phyloP scores from a whole-genome alignment of 768 basidiomycete genomes.

The Pisolithus microcarpus region DNA sequence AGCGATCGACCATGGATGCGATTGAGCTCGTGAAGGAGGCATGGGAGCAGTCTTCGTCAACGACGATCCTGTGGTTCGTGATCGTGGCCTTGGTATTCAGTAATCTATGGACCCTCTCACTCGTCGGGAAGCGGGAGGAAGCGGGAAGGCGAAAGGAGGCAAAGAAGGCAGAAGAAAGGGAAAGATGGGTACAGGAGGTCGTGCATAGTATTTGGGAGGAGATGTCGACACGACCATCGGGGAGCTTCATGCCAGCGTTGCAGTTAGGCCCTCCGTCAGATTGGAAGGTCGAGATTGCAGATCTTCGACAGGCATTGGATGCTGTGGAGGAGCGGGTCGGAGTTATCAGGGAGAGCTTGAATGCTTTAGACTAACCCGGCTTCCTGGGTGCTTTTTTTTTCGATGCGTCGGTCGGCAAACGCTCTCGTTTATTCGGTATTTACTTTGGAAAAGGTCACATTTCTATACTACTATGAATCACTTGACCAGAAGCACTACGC shows the following conservation, averaged over 20 bases:
- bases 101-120: constrained; percentile 64
- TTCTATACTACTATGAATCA: not conserved
- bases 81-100: constrained; percentile 68
- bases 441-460: not conserved
- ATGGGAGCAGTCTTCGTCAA: constrained; percentile 70
- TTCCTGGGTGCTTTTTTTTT: too few relatives aligned
- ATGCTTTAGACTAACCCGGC: constrained; percentile 22
- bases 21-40: constrained; percentile 73
- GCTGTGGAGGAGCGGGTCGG: constrained; percentile 50
- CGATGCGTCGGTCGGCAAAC: too few relatives aligned
- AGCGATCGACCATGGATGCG: constrained; percentile 61
- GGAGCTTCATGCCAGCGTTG: constrained; percentile 1
- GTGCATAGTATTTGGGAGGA: constrained; percentile 71
- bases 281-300: constrained; percentile 42
- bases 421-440: not conserved
- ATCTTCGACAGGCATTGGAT: constrained; percentile 47
- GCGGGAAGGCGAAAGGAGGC: constrained; percentile 39
- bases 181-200: constrained; percentile 68
- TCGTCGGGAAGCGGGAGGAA: constrained; percentile 43
- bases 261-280: constrained; percentile 18
- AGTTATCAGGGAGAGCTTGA: constrained; percentile 38
- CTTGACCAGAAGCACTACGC: too few relatives aligned
- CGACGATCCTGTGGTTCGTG: constrained; percentile 64
- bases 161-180: constrained; percentile 56
- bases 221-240: constrained; percentile 31